Evolutionary conservation across 495 filamentous ascomycete genomes (phyloP).

Genomic region (Hyaloscypha variabilis): DNA sequence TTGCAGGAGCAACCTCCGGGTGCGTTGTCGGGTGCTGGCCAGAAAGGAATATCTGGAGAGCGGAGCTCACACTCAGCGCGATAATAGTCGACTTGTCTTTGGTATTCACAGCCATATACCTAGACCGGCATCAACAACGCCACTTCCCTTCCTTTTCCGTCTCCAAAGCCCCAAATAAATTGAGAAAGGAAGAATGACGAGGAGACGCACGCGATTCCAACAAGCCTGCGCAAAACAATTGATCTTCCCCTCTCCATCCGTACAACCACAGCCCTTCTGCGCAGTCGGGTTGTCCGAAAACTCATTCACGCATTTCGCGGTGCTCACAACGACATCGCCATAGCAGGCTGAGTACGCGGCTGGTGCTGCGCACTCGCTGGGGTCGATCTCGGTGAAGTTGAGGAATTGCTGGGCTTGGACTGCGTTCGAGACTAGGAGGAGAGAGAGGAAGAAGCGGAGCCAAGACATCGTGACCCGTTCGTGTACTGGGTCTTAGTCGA

Average conservation of each 20-base stretch:
- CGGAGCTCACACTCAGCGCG: slow-evolving; percentile 4
- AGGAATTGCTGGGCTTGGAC: not conserved
- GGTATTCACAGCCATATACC: slow-evolving; percentile 25
- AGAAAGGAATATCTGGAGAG: slow-evolving; percentile 12
- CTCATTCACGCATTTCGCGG: slow-evolving; percentile 4
- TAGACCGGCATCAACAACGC: too few relatives aligned
- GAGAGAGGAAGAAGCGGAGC: not conserved
- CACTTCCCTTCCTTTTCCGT: too few relatives aligned
- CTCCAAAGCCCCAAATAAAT: not conserved
- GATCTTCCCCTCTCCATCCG: slow-evolving; percentile 6
- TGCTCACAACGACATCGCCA: not conserved
- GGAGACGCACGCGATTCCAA: slow-evolving; percentile 22
- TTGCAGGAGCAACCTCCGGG: slow-evolving; percentile 25
- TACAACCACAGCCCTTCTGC: slow-evolving; percentile 16
- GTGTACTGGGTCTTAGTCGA: slow-evolving; percentile 3
- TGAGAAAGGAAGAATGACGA: not conserved
- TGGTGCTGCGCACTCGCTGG: slow-evolving; percentile 13
- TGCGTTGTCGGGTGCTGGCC: slow-evolving; percentile 18
- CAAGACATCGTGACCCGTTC: not conserved
- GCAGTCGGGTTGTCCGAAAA: not conserved
- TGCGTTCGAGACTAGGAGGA: not conserved
- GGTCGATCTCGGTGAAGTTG: slow-evolving; percentile 13
- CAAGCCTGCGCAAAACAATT: slow-evolving; percentile 23
- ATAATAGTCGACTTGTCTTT: slow-evolving; percentile 12
- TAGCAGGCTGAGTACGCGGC: slow-evolving; percentile 11